phyloP scores from a whole-genome alignment of 2,329 filamentous ascomycete species.

The Paecilomyces fulvus region DNA sequence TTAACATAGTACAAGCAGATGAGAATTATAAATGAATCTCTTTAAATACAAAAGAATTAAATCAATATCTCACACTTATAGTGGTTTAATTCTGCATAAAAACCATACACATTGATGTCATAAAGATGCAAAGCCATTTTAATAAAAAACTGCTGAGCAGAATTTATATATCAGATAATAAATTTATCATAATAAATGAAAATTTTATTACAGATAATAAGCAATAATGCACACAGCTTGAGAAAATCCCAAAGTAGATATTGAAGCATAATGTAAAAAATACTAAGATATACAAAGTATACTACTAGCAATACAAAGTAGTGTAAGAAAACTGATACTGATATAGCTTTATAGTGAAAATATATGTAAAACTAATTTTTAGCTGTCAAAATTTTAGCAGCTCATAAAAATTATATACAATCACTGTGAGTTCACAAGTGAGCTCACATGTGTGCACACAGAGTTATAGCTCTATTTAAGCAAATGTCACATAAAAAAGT shows the following conservation, averaged over 20 bases:
- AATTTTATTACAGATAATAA: neutral
- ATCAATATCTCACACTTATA: neutral
- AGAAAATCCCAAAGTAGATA: neutral
- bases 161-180: neutral
- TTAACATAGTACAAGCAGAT: neutral
- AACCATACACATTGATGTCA: neutral
- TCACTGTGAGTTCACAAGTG: no score
- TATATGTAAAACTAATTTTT: no score
- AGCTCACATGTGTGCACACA: no score
- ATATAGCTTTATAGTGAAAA: no score
- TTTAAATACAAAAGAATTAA: neutral
- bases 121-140: neutral
- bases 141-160: neutral
- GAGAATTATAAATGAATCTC: neutral
- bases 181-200: neutral
- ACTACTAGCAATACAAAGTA: no score
- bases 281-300: no score
- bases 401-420: no score
- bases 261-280: neutral
- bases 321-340: no score
- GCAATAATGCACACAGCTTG: neutral
- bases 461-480: no score
- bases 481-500: no score
- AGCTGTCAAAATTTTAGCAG: no score
- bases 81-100: no score